Percentiles rank a stretch among this genome's conserved stretches.
These are phyloP conservation scores for Simplicillium aogashimaense DNA, from an alignment of 2,329 filamentous ascomycete species.

Conservation along the genomic window DNA sequence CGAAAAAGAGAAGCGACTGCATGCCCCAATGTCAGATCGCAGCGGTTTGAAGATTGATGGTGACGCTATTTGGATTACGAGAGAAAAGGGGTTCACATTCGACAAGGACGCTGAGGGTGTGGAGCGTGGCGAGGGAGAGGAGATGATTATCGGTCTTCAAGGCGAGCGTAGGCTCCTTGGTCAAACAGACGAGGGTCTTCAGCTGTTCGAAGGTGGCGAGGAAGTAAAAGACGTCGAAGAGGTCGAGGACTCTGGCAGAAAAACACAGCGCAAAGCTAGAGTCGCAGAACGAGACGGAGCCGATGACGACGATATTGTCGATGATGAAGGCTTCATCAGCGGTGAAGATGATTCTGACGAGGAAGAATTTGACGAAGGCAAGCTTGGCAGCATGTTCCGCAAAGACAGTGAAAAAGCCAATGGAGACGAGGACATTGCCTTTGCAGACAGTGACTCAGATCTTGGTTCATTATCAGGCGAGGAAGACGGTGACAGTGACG, in stretches of 20 bases:
- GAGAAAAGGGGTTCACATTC: conserved; percentile 67
- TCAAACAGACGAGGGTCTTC: conserved; percentile 70
- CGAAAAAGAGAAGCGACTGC: conserved; percentile 93
- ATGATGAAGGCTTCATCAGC: conserved; percentile 44
- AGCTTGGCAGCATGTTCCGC: conserved; percentile 51
- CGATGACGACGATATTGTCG: conserved; percentile 42
- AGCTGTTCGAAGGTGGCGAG: conserved; percentile 73
- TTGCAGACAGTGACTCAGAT: conserved; percentile 95
- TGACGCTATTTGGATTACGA: conserved; percentile 84
- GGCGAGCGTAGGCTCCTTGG: conserved; percentile 73
- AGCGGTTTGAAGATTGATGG: conserved; percentile 94
- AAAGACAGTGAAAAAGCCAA: conserved; percentile 39
- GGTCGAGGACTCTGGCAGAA: conserved; percentile 49
- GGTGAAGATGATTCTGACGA: conserved; percentile 42
- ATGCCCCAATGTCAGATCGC: conserved; percentile 97
- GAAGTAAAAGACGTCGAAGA: conserved; percentile 48
- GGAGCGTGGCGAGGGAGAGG: conserved; percentile 86
- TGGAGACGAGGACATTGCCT: conserved; percentile 65
- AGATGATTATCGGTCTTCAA: conserved; percentile 86
- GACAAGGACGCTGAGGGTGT: conserved; percentile 53
- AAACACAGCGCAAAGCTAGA: conserved; percentile 46
- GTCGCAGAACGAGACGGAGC: conserved; percentile 50
- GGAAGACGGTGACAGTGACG: conserved; percentile 34
- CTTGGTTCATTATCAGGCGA: conserved; percentile 71
- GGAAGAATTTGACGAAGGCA: conserved; percentile 50